Evolutionary conservation across 495 filamentous ascomycete species (phyloP).

Genomic region (Penicillium lividum): DNA sequence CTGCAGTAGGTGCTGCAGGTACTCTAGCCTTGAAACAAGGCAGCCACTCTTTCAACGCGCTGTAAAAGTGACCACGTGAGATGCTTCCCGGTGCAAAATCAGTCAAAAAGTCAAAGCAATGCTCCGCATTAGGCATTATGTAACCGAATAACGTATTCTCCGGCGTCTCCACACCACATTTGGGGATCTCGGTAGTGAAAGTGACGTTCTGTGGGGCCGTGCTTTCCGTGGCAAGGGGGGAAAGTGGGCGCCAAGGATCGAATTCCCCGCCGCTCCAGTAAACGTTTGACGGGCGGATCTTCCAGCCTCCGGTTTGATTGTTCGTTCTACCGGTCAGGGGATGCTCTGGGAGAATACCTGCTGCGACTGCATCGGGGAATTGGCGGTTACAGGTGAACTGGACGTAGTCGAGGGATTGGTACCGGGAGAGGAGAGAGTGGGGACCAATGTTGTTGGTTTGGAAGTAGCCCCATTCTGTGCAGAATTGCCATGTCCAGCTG

Average conservation of each 20-base stretch:
- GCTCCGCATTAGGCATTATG: conserved; percentile 47
- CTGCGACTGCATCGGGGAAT: conserved; percentile 49
- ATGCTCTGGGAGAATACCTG: conserved; percentile 43
- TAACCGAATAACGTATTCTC: conserved; percentile 52
- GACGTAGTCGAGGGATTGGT: conserved; percentile 52
- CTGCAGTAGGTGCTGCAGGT: no score
- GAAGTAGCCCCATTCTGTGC: conserved; percentile 59
- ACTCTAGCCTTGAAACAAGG: conserved; percentile 35
- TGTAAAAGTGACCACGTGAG: conserved; percentile 38
- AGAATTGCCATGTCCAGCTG: conserved; percentile 63
- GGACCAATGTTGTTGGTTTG: conserved; percentile 54
- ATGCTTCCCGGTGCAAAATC: conserved; percentile 28
- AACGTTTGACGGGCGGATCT: conserved; percentile 57
- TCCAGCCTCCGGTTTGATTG: conserved; percentile 53
- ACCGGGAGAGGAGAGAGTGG: conserved; percentile 51
- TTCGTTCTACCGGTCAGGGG: conserved; percentile 46
- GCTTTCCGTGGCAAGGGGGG: conserved; percentile 45
- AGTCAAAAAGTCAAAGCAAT: conserved; percentile 53
- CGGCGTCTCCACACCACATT: conserved; percentile 43
- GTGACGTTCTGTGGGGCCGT: conserved; percentile 40
- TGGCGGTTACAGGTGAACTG: conserved; percentile 54
- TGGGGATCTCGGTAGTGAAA: conserved; percentile 44
- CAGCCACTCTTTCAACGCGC: conserved; percentile 51
- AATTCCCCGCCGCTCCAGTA: conserved; percentile 58
- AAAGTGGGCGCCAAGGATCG: conserved; percentile 60